Evolutionary conservation across 305 asterid genomes (phyloP).

Genomic region (Solanum aculeatissimum): DNA sequence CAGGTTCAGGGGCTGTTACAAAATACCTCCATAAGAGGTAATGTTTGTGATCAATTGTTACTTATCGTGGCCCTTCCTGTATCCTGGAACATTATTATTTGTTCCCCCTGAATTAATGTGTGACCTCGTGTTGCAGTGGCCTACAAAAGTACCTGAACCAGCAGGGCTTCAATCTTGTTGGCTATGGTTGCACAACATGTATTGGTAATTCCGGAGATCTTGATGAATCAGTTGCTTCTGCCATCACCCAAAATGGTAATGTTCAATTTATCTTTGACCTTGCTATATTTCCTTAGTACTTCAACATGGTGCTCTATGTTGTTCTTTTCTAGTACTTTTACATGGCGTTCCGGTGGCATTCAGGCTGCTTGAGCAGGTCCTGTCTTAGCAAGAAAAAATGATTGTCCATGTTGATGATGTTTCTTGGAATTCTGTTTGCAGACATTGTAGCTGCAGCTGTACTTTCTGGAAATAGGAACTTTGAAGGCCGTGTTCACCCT

Average conservation of each 20-base stretch:
- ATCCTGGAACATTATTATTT: not conserved
- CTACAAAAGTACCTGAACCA: slow-evolving; percentile 66
- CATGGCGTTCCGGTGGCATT: not conserved
- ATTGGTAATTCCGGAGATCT: slow-evolving; percentile 93
- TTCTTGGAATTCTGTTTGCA: slow-evolving; percentile 9
- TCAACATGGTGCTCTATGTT: not conserved
- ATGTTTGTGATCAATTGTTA: not conserved
- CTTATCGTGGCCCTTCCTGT: not conserved
- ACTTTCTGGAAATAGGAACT: slow-evolving; percentile 85
- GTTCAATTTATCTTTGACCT: not conserved
- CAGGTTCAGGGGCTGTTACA: slow-evolving; percentile 81
- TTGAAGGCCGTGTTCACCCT: slow-evolving; percentile 92
- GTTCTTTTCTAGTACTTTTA: not conserved
- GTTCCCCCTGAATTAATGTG: not conserved
- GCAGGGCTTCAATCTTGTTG: slow-evolving; percentile 79
- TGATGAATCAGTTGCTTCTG: slow-evolving; percentile 69
- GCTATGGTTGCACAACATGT: slow-evolving; percentile 93
- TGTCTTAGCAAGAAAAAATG: not conserved
- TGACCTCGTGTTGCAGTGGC: slow-evolving; percentile 34
- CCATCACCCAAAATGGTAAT: slow-evolving; percentile 61
- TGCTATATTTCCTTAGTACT: not conserved
- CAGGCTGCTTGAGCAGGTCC: not conserved
- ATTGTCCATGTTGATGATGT: not conserved
- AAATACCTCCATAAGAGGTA: slow-evolving; percentile 74
- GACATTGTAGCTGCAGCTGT: slow-evolving; percentile 87